A percentile compares a stretch with the other conserved stretches of the same genome.
phyloP scores from a whole-genome alignment of 345 rosid species.

The Triadica sebifera region DNA sequence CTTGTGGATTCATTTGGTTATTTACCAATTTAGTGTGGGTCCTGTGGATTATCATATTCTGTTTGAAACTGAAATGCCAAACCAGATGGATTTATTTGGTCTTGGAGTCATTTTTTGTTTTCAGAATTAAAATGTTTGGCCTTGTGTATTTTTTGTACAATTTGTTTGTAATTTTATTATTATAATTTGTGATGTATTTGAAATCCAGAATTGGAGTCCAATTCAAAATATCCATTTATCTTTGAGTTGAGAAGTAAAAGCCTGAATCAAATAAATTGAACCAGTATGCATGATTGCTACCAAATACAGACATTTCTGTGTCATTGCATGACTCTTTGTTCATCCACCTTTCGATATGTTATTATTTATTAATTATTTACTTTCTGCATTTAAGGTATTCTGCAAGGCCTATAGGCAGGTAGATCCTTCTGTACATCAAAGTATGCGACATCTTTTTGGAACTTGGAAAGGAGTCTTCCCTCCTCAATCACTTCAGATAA shows the following conservation, averaged over 20 bases:
- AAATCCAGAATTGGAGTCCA: neutral
- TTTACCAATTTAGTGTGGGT: too few relatives aligned
- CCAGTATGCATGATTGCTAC: neutral
- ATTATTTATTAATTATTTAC: constrained; percentile 4
- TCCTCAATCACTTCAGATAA: constrained; percentile 63
- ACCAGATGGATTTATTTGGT: too few relatives aligned
- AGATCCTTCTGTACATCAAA: constrained; percentile 67
- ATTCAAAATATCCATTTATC: neutral
- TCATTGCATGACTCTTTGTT: neutral
- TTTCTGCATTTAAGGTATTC: constrained; percentile 51
- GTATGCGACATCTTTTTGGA: constrained; percentile 98
- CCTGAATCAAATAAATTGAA: neutral
- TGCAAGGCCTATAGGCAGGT: constrained; percentile 87
- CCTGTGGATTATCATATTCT: too few relatives aligned
- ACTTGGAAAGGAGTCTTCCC: constrained; percentile 99
- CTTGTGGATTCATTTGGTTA: neutral
- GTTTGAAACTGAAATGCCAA: too few relatives aligned
- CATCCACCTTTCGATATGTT: neutral
- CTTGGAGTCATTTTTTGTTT: neutral
- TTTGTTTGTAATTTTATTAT: neutral
- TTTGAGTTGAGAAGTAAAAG: neutral
- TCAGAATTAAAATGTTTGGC: neutral
- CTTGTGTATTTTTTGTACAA: neutral
- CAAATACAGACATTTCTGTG: too few relatives aligned
- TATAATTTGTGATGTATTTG: neutral